Percentiles rank a stretch among this genome's conserved stretches.
These are phyloP conservation scores for Hagleromyces aurorensis DNA, from an alignment of 805 yeast species.

Conservation along the genomic window DNA sequence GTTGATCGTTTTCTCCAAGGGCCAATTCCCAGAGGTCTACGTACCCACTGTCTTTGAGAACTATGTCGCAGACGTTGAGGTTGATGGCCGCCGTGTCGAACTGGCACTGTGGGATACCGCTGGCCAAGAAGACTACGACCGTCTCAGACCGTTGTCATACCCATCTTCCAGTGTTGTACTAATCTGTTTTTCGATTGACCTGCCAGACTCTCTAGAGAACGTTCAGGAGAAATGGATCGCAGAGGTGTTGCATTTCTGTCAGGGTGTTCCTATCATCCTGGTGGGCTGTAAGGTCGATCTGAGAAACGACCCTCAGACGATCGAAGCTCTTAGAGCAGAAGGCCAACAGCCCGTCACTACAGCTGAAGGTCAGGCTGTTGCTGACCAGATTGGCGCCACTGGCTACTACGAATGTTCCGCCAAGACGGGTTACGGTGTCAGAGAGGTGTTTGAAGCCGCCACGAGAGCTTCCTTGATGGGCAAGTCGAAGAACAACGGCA, in stretches of 20 bases:
- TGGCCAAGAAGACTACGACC: constrained; percentile 96
- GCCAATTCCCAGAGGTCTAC: constrained; percentile 87
- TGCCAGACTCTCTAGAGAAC: constrained; percentile 87
- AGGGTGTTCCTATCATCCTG: constrained; percentile 83
- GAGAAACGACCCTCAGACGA: constrained; percentile 72
- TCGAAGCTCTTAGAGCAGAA: constrained; percentile 64
- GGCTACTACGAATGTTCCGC: constrained; percentile 91
- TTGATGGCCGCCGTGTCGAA: constrained; percentile 86
- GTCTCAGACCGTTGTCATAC: constrained; percentile 83
- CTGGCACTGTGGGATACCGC: constrained; percentile 97
- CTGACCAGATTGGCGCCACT: constrained; percentile 81
- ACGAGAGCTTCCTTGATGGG: constrained; percentile 81
- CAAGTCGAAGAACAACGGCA: constrained; percentile 31
- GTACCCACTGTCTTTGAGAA: constrained; percentile 97
- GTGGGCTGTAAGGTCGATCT: constrained; percentile 91
- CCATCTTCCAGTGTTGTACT: constrained; percentile 89
- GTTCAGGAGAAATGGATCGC: constrained; percentile 95
- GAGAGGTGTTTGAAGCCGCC: constrained; percentile 88
- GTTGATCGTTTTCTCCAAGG: constrained; percentile 77
- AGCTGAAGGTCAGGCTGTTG: constrained; percentile 79
- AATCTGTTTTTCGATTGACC: constrained; percentile 84
- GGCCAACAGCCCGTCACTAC: constrained; percentile 75
- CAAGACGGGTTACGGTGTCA: constrained; percentile 82
- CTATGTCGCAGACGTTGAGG: constrained; percentile 93
- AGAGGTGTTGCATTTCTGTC: constrained; percentile 90